Conservation (phyloP, 495 filamentous ascomycete species). For the Hypoxylon lenormandii region DNA sequence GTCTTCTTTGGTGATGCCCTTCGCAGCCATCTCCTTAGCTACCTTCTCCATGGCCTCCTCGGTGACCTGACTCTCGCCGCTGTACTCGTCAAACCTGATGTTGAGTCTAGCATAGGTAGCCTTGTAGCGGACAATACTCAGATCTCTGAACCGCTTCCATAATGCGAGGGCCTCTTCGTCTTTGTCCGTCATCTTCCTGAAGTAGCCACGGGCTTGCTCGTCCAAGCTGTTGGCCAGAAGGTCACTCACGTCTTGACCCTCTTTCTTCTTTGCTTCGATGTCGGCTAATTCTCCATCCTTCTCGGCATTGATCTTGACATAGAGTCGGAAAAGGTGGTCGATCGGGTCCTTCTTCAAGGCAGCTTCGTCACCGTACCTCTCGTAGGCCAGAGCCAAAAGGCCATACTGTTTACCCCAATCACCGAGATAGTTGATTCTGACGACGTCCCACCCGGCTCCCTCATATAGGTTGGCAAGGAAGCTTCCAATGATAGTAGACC, state of each 20-base stretch:
- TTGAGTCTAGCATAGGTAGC: conserved; percentile 81
- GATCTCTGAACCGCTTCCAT: conserved; percentile 89
- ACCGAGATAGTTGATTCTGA: conserved; percentile 73
- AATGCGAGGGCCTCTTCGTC: conserved; percentile 78
- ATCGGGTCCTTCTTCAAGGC: conserved; percentile 68
- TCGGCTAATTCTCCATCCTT: conserved; percentile 68
- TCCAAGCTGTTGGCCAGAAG: conserved; percentile 68
- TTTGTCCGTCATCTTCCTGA: conserved; percentile 89
- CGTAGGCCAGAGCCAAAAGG: conserved; percentile 69
- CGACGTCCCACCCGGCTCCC: conserved; percentile 70
- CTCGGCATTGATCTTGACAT: conserved; percentile 71
- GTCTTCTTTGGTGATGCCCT: conserved; percentile 80
- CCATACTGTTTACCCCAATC: conserved; percentile 78
- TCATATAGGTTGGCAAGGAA: conserved; percentile 72
- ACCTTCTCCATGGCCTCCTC: conserved; percentile 81
- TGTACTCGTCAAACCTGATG: conserved; percentile 93
- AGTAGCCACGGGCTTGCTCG: conserved; percentile 77
- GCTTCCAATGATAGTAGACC: conserved; percentile 75
- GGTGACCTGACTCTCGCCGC: conserved; percentile 90
- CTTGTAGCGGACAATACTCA: conserved; percentile 88
- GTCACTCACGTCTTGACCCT: conserved; percentile 63
- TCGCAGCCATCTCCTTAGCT: conserved; percentile 73
- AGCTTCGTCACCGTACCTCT: conserved; percentile 70
- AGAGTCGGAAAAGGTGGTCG: conserved; percentile 73
- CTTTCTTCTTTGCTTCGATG: conserved; percentile 60